A percentile compares a stretch with the other conserved stretches of the same genome.
Evolutionary conservation across 108 stramenopile genomes (phyloP).

Genomic region (Fragilariopsis cylindrus): DNA sequence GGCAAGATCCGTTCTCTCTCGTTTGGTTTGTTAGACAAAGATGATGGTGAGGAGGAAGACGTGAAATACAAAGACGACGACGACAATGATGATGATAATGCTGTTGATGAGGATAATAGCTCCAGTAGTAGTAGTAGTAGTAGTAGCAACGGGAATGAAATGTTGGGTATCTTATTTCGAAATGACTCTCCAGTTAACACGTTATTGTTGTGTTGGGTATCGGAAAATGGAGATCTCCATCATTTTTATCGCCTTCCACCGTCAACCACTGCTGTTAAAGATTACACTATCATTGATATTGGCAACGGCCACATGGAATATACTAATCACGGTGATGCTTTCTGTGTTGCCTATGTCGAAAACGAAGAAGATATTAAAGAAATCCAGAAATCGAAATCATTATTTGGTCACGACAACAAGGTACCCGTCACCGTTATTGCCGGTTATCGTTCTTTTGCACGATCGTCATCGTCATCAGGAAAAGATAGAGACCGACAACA

Average conservation of each 20-base stretch:
- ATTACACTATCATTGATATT: neutral
- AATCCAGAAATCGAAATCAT: constrained; percentile 18
- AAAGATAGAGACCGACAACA: neutral
- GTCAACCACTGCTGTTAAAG: neutral
- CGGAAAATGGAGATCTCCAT: constrained; percentile 33
- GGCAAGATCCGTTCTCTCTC: constrained; percentile 15
- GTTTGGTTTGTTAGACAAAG: neutral
- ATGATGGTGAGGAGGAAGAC: neutral
- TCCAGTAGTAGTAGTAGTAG: too few species aligned
- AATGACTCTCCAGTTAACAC: constrained; percentile 31
- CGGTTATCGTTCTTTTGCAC: constrained; percentile 21
- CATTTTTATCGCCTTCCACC: constrained; percentile 48
- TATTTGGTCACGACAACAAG: constrained; percentile 1
- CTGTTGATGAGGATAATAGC: too few species aligned
- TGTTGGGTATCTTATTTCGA: constrained; percentile 38
- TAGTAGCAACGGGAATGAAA: neutral
- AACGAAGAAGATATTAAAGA: constrained; percentile 23
- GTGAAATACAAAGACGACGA: neutral
- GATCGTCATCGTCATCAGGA: neutral
- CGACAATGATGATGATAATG: neutral
- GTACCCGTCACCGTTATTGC: constrained; percentile 5
- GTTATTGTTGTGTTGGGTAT: constrained; percentile 49
- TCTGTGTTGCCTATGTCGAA: constrained; percentile 51
- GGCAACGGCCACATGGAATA: constrained; percentile 62
- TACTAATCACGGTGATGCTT: constrained; percentile 68